Evolutionary conservation across 169 alveolate species (phyloP).

Genomic region (Plasmodium gaboni): DNA sequence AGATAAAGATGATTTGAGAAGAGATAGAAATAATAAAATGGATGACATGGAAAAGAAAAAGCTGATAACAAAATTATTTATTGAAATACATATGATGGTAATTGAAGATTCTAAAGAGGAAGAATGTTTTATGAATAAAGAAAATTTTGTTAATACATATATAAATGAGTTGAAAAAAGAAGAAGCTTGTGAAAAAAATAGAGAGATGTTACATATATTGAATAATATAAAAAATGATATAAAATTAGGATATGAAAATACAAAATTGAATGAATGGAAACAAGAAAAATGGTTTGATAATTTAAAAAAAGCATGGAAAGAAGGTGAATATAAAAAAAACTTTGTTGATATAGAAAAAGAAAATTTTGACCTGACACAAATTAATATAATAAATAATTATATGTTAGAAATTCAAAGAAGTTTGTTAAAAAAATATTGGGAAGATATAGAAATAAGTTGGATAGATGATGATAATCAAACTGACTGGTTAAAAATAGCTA

Average conservation of each 20-base stretch:
- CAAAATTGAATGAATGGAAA: neutral
- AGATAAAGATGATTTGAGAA: too few relatives aligned
- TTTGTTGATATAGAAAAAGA: neutral
- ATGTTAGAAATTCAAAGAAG: neutral
- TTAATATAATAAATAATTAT: neutral
- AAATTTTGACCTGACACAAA: neutral
- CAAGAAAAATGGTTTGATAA: neutral
- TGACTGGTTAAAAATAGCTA: neutral
- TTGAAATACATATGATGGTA: constrained; percentile 8
- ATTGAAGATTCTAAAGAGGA: neutral
- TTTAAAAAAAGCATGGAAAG: neutral
- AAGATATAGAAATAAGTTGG: neutral
- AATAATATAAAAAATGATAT: neutral
- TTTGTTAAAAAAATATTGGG: neutral
- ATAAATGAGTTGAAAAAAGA: neutral
- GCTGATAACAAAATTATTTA: neutral
- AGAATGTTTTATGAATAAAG: neutral
- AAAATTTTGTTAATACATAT: neutral
- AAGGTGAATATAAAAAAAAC: neutral
- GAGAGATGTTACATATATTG: neutral
- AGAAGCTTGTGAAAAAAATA: neutral
- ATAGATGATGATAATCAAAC: neutral
- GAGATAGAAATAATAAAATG: too few relatives aligned
- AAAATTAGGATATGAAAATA: neutral
- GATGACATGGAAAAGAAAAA: neutral